phyloP scores from a whole-genome alignment of 2,329 filamentous ascomycete genomes.

The Colletotrichum endophyticum region DNA sequence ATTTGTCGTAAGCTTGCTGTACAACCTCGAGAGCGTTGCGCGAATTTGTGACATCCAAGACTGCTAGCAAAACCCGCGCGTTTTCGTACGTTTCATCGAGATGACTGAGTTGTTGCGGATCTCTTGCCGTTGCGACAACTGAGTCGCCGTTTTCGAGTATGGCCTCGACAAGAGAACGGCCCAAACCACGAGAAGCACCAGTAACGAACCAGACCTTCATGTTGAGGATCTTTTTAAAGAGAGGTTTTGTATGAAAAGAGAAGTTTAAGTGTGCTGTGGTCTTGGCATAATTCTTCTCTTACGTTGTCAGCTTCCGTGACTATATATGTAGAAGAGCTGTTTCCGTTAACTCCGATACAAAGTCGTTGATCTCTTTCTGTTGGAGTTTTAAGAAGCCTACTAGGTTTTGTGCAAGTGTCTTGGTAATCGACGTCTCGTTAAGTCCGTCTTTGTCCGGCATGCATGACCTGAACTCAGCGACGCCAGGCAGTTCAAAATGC shows the following conservation, averaged over 20 bases:
- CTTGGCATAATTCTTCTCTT: not conserved
- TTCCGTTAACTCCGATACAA: not conserved
- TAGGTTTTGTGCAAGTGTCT: not conserved
- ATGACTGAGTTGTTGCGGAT: not conserved
- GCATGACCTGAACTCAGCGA: not conserved
- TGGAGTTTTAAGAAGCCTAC: not conserved
- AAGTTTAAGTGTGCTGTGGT: not conserved
- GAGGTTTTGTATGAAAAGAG: not conserved
- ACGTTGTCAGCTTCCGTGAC: not conserved
- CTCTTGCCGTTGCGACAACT: not conserved
- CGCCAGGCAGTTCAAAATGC: not conserved
- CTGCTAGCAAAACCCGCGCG: not conserved
- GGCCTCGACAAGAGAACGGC: not conserved
- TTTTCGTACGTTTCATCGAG: not conserved
- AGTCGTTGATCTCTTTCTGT: not conserved
- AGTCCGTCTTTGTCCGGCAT: not conserved
- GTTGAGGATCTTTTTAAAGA: rapidly evolving
- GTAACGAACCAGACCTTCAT: not conserved
- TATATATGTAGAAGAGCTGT: not conserved
- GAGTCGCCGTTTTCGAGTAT: not conserved
- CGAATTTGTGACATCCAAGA: not conserved
- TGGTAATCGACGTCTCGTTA: not conserved
- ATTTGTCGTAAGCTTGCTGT: slow-evolving; percentile 34
- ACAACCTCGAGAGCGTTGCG: not conserved
- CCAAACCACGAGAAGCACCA: not conserved